These are phyloP conservation scores for Strobilomyces echinocephalus DNA, from an alignment of 768 basidiomycete genomes.

Conservation along the genomic window DNA sequence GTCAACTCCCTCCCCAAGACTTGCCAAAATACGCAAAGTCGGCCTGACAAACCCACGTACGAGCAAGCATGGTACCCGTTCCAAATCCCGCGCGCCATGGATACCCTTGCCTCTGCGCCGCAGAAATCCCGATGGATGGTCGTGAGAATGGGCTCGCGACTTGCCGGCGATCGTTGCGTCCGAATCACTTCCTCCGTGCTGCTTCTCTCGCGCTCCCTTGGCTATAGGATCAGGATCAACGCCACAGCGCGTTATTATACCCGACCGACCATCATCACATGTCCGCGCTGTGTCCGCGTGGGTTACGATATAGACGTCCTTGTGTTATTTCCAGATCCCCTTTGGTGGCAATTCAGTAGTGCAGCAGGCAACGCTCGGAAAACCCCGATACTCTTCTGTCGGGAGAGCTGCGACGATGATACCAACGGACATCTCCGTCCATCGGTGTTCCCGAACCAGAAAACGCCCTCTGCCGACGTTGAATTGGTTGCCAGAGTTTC, in stretches of 20 bases:
- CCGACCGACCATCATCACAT: conserved; percentile 5
- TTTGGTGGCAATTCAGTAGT: conserved; percentile 2
- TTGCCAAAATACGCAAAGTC: conserved; percentile 45
- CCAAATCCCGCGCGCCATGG: conserved; percentile 25
- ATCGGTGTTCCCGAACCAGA: not conserved
- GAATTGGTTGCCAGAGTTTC: conserved; percentile 10
- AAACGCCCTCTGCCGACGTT: too few relatives aligned
- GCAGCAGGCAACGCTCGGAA: not conserved
- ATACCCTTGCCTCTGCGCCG: conserved; percentile 39
- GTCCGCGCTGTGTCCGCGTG: conserved; percentile 16
- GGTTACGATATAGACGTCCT: conserved; percentile 10
- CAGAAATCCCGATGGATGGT: conserved; percentile 38
- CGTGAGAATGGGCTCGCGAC: conserved; percentile 22
- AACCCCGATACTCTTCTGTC: not conserved
- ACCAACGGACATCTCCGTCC: conserved; percentile 8
- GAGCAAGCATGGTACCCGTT: conserved; percentile 9
- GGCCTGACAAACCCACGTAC: conserved; percentile 34
- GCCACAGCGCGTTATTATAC: conserved; percentile 3
- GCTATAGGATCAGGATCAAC: conserved; percentile 18
- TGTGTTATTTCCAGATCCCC: conserved; percentile 6
- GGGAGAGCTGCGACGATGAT: not conserved
- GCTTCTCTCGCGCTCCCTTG: not conserved
- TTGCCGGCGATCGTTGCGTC: conserved; percentile 1
- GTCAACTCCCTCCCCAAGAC: conserved; percentile 19
- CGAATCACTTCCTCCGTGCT: not conserved